Base-by-base conservation (phyloP, 2,329 filamentous ascomycete species). In the Nothophaeocryptopus gaeumannii region DNA sequence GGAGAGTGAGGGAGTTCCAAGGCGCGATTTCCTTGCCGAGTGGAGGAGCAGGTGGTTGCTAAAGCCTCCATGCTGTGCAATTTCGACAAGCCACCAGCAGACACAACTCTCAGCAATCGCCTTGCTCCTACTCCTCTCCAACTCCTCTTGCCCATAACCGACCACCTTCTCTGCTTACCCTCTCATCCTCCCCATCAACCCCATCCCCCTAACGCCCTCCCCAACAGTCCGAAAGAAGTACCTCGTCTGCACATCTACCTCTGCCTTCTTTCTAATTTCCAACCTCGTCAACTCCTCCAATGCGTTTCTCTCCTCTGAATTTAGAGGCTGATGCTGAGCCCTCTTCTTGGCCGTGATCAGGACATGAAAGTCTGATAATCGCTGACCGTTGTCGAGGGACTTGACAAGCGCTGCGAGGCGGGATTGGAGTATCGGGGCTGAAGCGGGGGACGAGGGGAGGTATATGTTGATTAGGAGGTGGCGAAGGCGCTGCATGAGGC, bases 391-490 rank as follows among this genome's bases (percentile, higher is more conserved):
- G 30, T 63, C 55, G 4, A 59, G 32, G 11, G 48, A 50, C 16
- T 47, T 36, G 10, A 60, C 58, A 11, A 62, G 44, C 7, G 26
- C 41, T 3, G 5, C 8, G 1, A 56, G 40, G n/a, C 39, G 42
- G 8, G 34, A 9, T 34, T 54, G 38, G 12, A 52, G 46, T 1
- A 45, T 15, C 3, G 33, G n/a, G 8, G 45, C 8, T 16, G 53
- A 44, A 2, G 44, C 36, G 8, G 55, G 51, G 1, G 47, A 14
- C 3, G 16, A 44, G 2, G 58, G 60, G 7, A 58, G 14, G 29
- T 56, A 57, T 5, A 62, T 37, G 20, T 61, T 59, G 10, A 62
- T 39, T 8, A 56, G 48, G 2, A 61, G 38, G 51, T 45, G 50
- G 8, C 58, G 29, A 1, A 62, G 40, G n/a, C 56, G 51, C 20